phyloP scores from a whole-genome alignment of 108 stramenopile species.

The Nitzschia sp. region DNA sequence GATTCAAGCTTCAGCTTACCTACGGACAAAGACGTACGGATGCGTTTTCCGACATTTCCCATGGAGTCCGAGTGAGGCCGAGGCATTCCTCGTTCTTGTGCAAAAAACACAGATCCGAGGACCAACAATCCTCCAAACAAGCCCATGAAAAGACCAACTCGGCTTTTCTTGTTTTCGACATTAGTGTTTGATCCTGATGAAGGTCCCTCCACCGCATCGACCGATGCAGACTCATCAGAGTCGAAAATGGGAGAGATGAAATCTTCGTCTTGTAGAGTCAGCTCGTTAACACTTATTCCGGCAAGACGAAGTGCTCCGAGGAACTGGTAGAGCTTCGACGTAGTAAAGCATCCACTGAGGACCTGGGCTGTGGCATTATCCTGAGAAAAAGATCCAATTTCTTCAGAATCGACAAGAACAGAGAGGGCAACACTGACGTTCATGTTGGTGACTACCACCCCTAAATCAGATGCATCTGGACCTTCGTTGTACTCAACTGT shows the following conservation, averaged over 20 bases:
- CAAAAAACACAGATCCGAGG: conserved; percentile 12
- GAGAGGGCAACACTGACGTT: conserved; percentile 15
- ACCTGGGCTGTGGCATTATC: conserved; percentile 8
- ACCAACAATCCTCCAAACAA: conserved; percentile 9
- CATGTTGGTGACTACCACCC: conserved; percentile 24
- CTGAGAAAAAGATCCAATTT: conserved; percentile 9
- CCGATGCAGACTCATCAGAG: neutral
- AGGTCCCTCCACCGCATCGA: no score
- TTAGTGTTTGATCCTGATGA: neutral
- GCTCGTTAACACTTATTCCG: conserved; percentile 20
- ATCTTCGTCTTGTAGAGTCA: conserved; percentile 19
- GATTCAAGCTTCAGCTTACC: neutral
- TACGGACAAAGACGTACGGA: conserved; percentile 9
- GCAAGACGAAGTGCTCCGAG: conserved; percentile 13
- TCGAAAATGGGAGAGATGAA: conserved; percentile 17
- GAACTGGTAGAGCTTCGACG: conserved; percentile 21
- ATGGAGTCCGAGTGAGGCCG: neutral
- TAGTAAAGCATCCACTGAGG: conserved; percentile 21
- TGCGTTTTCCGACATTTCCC: neutral
- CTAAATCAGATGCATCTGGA: conserved; percentile 7
- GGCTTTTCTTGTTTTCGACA: neutral
- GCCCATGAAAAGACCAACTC: conserved; percentile 8
- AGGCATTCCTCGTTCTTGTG: conserved; percentile 12
- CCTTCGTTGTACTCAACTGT: conserved; percentile 28
- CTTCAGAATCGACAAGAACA: conserved; percentile 18